Conservation (phyloP, 345 rosid genomes). For the Cardamine chenopodiifolia region DNA sequence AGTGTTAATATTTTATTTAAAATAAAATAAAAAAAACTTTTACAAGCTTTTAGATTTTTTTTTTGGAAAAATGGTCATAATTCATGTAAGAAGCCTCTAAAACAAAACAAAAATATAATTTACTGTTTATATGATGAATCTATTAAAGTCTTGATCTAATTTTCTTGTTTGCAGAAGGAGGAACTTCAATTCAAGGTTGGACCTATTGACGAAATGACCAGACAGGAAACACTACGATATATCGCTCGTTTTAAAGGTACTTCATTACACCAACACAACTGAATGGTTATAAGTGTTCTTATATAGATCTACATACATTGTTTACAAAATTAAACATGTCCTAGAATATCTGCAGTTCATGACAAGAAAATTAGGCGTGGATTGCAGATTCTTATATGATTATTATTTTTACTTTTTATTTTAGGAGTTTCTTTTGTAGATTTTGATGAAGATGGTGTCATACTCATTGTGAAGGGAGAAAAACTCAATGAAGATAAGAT, state of each 20-base stretch:
- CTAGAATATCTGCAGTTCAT: too few relatives aligned
- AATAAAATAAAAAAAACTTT: too few relatives aligned
- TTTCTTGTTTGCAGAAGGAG: constrained; percentile 8
- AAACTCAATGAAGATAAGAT: not conserved
- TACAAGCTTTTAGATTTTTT: not conserved
- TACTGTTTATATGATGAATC: not conserved
- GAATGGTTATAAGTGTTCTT: not conserved
- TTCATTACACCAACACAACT: not conserved
- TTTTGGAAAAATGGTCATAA: constrained; percentile 11
- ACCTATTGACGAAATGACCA: not conserved
- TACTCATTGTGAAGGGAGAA: constrained; percentile 10
- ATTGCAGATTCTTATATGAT: not conserved
- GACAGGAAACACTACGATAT: not conserved
- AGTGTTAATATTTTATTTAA: not conserved
- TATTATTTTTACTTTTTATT: not conserved
- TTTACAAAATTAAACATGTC: too few relatives aligned
- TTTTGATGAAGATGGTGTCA: not conserved
- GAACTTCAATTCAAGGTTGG: not conserved
- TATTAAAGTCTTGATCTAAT: not conserved
- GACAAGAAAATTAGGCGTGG: not conserved
- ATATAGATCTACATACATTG: not conserved
- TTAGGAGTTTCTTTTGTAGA: not conserved
- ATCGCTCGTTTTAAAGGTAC: constrained; percentile 7
- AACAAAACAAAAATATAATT: not conserved
- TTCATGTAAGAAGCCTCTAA: constrained; percentile 11